Percentiles rank a stretch among this genome's conserved stretches.
Evolutionary conservation across 75 land plant genomes (phyloP).

Genomic region (Larix kaempferi): DNA sequence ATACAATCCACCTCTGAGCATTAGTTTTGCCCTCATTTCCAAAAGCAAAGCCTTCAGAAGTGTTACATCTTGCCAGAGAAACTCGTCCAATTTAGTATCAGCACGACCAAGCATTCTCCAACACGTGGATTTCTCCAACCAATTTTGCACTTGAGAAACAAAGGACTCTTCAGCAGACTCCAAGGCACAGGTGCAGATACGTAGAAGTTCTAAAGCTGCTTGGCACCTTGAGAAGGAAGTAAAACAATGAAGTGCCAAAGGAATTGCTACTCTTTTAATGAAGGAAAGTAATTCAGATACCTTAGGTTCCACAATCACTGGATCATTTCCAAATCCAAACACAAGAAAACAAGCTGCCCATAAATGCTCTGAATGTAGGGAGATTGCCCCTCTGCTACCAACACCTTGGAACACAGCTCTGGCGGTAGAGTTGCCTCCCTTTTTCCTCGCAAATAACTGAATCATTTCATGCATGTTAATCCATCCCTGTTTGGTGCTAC

Average conservation of each 20-base stretch:
- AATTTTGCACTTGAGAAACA: constrained; percentile 61
- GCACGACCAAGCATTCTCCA: constrained; percentile 38
- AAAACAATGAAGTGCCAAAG: constrained; percentile 70
- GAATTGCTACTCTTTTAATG: constrained; percentile 58
- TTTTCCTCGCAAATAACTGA: constrained; percentile 63
- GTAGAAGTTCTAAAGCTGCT: constrained; percentile 76
- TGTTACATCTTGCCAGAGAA: constrained; percentile 78
- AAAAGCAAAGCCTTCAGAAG: constrained; percentile 69
- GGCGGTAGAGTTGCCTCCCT: constrained; percentile 49
- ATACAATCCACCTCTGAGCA: constrained; percentile 84
- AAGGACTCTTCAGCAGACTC: constrained; percentile 74
- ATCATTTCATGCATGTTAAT: constrained; percentile 60
- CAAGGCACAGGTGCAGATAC: constrained; percentile 57
- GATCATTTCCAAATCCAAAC: constrained; percentile 63
- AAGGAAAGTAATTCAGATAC: constrained; percentile 67
- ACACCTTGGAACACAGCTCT: constrained; percentile 65
- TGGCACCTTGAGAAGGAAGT: constrained; percentile 59
- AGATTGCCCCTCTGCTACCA: constrained; percentile 32
- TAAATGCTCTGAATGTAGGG: constrained; percentile 58
- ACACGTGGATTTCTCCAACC: constrained; percentile 67
- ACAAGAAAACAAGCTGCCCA: constrained; percentile 89
- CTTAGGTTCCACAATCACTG: constrained; percentile 58
- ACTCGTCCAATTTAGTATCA: constrained; percentile 57
- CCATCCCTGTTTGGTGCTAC: constrained; percentile 42
- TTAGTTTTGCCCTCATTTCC: constrained; percentile 73